These are phyloP conservation scores for Coemansia sp. DNA, from an alignment of 192 early-diverging fungal species.

Conservation along the genomic window DNA sequence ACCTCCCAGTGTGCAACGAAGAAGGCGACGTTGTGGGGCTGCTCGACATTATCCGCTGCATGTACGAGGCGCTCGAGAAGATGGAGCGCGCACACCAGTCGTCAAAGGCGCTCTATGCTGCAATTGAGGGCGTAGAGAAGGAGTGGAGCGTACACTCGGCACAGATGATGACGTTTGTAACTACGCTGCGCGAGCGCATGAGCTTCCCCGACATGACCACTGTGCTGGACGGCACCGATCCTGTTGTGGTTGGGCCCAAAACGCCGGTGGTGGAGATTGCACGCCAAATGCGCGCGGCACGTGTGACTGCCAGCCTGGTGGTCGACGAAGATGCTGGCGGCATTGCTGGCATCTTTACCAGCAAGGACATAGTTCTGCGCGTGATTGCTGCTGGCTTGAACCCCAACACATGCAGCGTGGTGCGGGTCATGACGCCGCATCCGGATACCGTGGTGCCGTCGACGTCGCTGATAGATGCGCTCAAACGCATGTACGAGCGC, in stretches of 20 bases:
- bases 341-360: constrained; percentile 90
- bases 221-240: constrained; percentile 68
- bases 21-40: constrained; percentile 82
- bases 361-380: constrained; percentile 83
- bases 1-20: constrained; percentile 82
- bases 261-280: constrained; percentile 73
- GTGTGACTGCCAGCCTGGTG: constrained; percentile 73
- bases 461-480: constrained; percentile 76
- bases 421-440: constrained; percentile 95
- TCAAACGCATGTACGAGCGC: constrained; percentile 84
- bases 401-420: constrained; percentile 86
- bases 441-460: constrained; percentile 72
- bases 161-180: constrained; percentile 71
- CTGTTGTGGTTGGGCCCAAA: constrained; percentile 62
- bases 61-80: constrained; percentile 81
- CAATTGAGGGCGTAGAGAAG: constrained; percentile 75
- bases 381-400: constrained; percentile 86
- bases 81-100: constrained; percentile 82
- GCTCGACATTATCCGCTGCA: constrained; percentile 82
- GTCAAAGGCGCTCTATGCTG: constrained; percentile 76
- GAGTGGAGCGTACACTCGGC: constrained; percentile 72
- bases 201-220: constrained; percentile 86
- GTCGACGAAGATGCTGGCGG: constrained; percentile 61
- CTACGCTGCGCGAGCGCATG: constrained; percentile 76
- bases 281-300: constrained; percentile 67